Base-by-base conservation (phyloP, 768 basidiomycete genomes). In the Hericium coralloides region DNA sequence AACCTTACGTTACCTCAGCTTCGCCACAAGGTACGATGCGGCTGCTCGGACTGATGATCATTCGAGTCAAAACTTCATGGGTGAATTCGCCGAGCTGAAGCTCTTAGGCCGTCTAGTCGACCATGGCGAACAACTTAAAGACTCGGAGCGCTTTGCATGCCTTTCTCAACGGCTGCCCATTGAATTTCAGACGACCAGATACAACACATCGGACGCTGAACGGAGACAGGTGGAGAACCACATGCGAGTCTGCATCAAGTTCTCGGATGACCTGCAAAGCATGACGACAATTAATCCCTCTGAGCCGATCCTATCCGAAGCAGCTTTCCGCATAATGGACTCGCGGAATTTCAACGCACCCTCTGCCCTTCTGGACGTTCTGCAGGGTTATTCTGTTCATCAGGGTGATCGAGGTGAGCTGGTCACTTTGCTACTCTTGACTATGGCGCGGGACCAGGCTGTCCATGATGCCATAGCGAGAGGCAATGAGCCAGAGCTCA, bases 261-360 rank as follows among this genome's bases (percentile, higher is more conserved):
- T 63, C 12, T 49, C 38, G 37, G 17, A 57, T n/a, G 59, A 55
- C 14, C 61, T 67, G 36, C 57, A 64, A 25, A 48, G 38, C 26
- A 48, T 64, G 25, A 49, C 64, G 53, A 70, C 69, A 45, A 48
- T 60, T 10, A 58, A 62, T 6, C 52, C 63, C 2, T 70, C 68
- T 2, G 68, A 70, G 56, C 69, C 69, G 9, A 36, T 68, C 26
- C 58, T 70, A 12, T 62, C 66, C 1, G 69, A 69, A 60, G 69
- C 66, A 15, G 61, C 69, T 8, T 63, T 45, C 51, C 12, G 31
- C 12, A 25, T 61, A 38, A 64, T 64, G 64, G 36, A 31, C 18
- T n/a, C 7, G 10, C 31, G 31, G 10, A 31, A 9, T 25, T 14
- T 39, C 6, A 43, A 52, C 22, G 48, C 56, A n/a, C 52, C 56